Evolutionary conservation across 2,329 filamentous ascomycete genomes (phyloP).

Genomic region (Metarhizium brunneum): DNA sequence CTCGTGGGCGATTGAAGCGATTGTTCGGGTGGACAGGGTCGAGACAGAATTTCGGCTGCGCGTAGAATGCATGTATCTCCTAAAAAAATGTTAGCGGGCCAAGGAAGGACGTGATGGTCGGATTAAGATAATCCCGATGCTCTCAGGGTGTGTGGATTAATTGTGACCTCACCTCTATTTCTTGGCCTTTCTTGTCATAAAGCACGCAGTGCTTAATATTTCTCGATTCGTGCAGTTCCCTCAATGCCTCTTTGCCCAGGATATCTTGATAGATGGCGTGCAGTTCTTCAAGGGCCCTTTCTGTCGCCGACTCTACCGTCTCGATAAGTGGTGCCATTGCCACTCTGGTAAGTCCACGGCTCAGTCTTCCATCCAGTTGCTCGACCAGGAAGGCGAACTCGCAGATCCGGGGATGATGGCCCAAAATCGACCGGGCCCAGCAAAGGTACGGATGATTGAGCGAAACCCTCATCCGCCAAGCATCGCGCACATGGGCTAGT

Average conservation of each 20-base stretch:
- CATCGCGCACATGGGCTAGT: neutral
- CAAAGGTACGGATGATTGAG: neutral
- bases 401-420: neutral
- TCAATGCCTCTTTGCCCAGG: neutral
- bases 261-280: neutral
- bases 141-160: neutral
- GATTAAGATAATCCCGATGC: constrained; percentile 13
- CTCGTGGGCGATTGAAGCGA: constrained; percentile 5
- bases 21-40: constrained; percentile 8
- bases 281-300: neutral
- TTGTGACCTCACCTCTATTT: constrained; percentile 6
- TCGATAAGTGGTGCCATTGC: neutral
- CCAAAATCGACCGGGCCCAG: neutral
- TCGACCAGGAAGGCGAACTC: constrained; percentile 9
- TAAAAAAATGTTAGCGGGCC: constrained; percentile 11
- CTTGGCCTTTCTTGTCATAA: constrained; percentile 2
- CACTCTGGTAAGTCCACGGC: neutral
- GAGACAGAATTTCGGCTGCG: constrained; percentile 2
- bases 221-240: constrained; percentile 5
- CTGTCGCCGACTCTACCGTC: constrained; percentile 3
- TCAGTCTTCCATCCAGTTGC: neutral
- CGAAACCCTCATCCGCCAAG: neutral
- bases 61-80: constrained; percentile 13
- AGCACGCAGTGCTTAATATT: constrained; percentile 6
- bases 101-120: neutral